Conservation (phyloP, 257 asterid species). For the Cruciata laevipes region DNA sequence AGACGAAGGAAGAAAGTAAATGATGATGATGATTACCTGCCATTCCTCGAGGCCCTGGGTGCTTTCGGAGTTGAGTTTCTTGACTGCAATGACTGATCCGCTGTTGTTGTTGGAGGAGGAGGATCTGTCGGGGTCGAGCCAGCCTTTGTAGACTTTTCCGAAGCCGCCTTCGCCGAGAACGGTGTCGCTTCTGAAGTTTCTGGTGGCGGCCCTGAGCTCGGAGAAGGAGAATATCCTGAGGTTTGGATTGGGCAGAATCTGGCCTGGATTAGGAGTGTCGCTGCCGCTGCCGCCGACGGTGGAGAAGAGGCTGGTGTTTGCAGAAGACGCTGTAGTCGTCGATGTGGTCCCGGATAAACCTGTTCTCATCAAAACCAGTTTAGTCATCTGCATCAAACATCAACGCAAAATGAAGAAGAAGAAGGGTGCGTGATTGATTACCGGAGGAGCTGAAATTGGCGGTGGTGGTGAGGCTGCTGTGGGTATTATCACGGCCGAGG, state of each 20-base stretch:
- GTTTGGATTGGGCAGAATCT: conserved; percentile 52
- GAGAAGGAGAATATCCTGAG: conserved; percentile 48
- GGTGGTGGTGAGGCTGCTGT: conserved; percentile 9
- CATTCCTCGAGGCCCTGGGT: conserved; percentile 74
- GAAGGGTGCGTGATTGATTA: background rate
- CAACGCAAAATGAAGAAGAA: too few species aligned
- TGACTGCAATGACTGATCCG: conserved; percentile 61
- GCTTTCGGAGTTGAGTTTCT: conserved; percentile 65
- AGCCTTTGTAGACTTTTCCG: conserved; percentile 87
- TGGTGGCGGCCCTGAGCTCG: conserved; percentile 63
- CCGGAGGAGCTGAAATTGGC: conserved; percentile 20
- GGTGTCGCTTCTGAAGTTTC: conserved; percentile 58
- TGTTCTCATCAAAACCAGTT: too few species aligned
- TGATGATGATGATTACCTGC: conserved; percentile 47
- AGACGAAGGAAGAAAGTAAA: too few species aligned
- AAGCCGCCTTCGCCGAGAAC: conserved; percentile 96
- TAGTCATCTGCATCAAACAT: too few species aligned
- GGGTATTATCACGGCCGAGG: conserved; percentile 3
- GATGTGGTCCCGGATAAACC: conserved; percentile 20
- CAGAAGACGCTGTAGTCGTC: conserved; percentile 16
- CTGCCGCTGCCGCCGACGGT: conserved; percentile 22
- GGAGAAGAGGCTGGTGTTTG: conserved; percentile 29
- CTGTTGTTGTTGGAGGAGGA: conserved; percentile 19
- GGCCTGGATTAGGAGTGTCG: conserved; percentile 13
- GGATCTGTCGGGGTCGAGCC: conserved; percentile 53